Base-by-base conservation (phyloP, 805 yeast genomes). In the Brettanomyces naardenensis region DNA sequence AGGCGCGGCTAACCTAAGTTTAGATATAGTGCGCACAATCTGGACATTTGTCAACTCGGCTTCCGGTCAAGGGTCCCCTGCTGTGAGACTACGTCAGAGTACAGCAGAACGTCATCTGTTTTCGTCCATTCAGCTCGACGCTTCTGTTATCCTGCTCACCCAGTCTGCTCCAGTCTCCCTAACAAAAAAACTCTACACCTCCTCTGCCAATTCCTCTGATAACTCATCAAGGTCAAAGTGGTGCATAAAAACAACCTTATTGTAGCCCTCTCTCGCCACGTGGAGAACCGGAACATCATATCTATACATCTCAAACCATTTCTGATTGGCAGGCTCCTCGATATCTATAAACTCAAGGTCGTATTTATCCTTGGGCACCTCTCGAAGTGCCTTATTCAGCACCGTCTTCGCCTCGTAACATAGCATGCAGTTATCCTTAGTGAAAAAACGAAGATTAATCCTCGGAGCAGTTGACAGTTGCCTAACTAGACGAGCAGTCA, bases 241-340 rank as follows among this genome's bases (percentile, higher is more conserved):
- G 57, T 83, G 90, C 81, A 82, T 80, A 51, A 78, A 75, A 48
- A 75, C 78, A 4, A 70, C 67, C 2, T 78, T 69, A 33, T 69
- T 64, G 25, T 50, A 60, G 3, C 50, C 51, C 36, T 68, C 70
- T 41, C 77, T 63, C 47, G 78, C 79, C 6, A 83, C 65, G 53
- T 83, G 89, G 30, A 83, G 52, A 0, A 83, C 94, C 0, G 94
- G 94, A 5, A 83, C 80, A 51, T 83, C 94, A 53, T 76, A 81
- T 47, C 88, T 37, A 47, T 82, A 83, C 43, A 68, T 65, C 36
- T 80, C 84, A 68, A 78, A 80, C 79, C 86, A 81, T 34, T 67
- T 62, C 34, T 70, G 62, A 49, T 82, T 78, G 37, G 70, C 69
- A 0, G 76, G 75, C 20, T 67, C 62, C 54, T 72, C 72, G 23